Base-by-base conservation (phyloP, 176 grass and related monocot genomes). In the Melocanna baccifera region DNA sequence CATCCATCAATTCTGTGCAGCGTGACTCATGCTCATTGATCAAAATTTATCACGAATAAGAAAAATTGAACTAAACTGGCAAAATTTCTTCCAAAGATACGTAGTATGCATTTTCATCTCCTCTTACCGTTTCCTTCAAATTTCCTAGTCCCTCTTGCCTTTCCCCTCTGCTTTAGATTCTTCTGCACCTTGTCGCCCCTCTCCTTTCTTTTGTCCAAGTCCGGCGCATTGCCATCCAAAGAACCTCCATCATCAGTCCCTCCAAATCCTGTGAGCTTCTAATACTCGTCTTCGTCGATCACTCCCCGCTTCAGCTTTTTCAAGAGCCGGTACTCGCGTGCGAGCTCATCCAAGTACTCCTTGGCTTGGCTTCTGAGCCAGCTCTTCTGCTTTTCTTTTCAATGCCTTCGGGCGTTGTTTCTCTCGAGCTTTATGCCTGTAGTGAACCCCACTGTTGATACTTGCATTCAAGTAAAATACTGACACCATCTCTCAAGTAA, bases 371-470 rank as follows among this genome's bases (percentile, higher is more conserved):
- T 84, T 83, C 34, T 76, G 78, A 63, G 78, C 84, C 12, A 86
- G 72, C 57, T 96, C 89, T 71, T 83, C 79, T 50, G 94, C 89
- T 78, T 94, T 99, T 34, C 62, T 94, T 88, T 96, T 91, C 83
- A 96, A 62, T 22, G 80, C 76, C 78, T 94, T 96, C 50, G 92
- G 84, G 20, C 93, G 89, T 68, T 96, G 93, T 64, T 89, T 99
- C 78, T 99, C 96, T 64, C 91, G 85, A 62, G 78, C 82, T 94
- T 94, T 99, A 73, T 94, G 91, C 77, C n/a, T n/a, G n/a, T 22
- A 62, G 46, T 58, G 12, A 57, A 62, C 0, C 9, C 18, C 37
- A 61, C 22, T 34, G 19, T 19, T 45, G 18, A 68, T 84, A 69
- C 34, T 34, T 74, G 39, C 73, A 55, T n/a, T 2, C 32, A 25